A percentile compares a stretch with the other conserved stretches of the same genome.
phyloP scores from a whole-genome alignment of 805 yeast genomes.

The Candida loeiensis region DNA sequence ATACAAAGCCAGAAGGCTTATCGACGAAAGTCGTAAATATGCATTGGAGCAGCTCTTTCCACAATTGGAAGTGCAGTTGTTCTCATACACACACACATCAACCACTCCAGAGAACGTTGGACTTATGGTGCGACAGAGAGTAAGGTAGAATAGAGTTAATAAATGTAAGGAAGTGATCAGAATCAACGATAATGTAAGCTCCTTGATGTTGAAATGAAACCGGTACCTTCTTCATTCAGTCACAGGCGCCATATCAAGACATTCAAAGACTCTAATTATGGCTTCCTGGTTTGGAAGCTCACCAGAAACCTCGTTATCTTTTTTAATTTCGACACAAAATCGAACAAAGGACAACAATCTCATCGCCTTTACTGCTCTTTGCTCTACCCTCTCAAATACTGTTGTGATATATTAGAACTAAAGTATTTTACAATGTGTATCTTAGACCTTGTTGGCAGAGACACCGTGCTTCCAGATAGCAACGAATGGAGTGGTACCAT shows the following conservation, averaged over 20 bases:
- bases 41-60: conserved; percentile 36
- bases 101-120: conserved; percentile 73
- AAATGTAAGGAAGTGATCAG: neutral
- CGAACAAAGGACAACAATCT: too few relatives aligned
- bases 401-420: conserved; percentile 8
- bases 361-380: too few relatives aligned
- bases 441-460: conserved; percentile 81
- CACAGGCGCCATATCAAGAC: too few relatives aligned
- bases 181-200: neutral
- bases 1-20: conserved; percentile 59
- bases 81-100: conserved; percentile 54
- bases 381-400: neutral
- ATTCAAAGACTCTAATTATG: too few relatives aligned
- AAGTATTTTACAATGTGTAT: conserved; percentile 3
- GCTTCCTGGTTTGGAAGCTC: too few relatives aligned
- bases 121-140: conserved; percentile 20
- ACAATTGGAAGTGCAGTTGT: conserved; percentile 46
- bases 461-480: conserved; percentile 99
- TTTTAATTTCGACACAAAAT: too few relatives aligned
- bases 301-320: too few relatives aligned
- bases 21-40: conserved; percentile 67
- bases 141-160: neutral
- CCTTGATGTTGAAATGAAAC: too few relatives aligned
- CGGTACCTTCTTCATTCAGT: too few relatives aligned
- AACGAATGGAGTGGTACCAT: conserved; percentile 96